Base-by-base conservation (phyloP, 75 land plant species). In the Pinus taeda region DNA sequence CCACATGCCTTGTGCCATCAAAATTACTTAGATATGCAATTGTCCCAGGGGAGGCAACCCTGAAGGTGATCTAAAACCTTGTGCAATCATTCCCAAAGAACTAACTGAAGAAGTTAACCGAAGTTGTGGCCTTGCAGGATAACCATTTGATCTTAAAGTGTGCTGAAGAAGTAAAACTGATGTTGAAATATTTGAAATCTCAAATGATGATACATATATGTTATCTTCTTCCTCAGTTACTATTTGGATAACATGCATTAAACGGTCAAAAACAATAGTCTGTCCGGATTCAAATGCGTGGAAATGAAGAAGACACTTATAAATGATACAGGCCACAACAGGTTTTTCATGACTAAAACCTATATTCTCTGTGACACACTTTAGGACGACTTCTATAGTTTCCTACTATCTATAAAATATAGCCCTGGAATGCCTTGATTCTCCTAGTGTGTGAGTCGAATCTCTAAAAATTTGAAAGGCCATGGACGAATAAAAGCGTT, bases 251-350 rank as follows among this genome's bases (percentile, higher is more conserved):
- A 81, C 87, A 72, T 90, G 93, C 78, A 93, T 92, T 15, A 96
- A 83, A 57, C 83, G 81, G 63, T 96, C 94, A 79, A 96, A 96
- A 36, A 94, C 87, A 66, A 86, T 78, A 2, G 98, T 96, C 82
- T 95, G 84, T 56, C 94, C 98, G 59, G 95, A 87, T 79, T 96
- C 98, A 86, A 96, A 94, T 59, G 95, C 86, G 62, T 80, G 95
- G 95, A 93, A 96, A 6, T 89, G 92, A 72, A 92, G 84, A 58
- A 96, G 90, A 59, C 85, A 90, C 67, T 89, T 94, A 73, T 96
- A 96, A 57, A 96, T 87, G 45, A 90, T 82, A 77, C 94, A 92
- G 57, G 99, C 97, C 18, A 95, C 95, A 59, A 96, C 80, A 59
- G 99, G 99, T 74, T 91, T 88, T 21, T 93, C 91, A 78, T 89